phyloP scores from a whole-genome alignment of 2,329 filamentous ascomycete species.

The Colletotrichum liaoningense region DNA sequence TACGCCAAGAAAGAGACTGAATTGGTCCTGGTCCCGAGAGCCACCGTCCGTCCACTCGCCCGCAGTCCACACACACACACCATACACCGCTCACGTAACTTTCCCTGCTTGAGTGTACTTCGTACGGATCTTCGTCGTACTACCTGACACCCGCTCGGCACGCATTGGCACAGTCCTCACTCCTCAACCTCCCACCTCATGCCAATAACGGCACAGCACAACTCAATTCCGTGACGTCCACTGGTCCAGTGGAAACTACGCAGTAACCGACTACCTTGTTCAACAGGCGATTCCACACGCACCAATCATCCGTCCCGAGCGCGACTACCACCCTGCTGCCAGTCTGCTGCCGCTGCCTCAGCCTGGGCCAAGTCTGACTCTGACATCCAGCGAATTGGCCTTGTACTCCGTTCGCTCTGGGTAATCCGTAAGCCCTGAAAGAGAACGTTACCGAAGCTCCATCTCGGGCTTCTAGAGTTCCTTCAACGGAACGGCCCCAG shows the following conservation, averaged over 20 bases:
- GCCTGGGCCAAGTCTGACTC: background rate
- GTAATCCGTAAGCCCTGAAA: background rate
- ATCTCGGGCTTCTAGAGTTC: background rate
- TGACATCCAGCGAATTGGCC: slow-evolving; percentile 17
- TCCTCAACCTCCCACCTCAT: background rate
- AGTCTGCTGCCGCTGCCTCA: background rate
- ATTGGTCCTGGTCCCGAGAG: slow-evolving; percentile 1
- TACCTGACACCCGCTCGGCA: background rate
- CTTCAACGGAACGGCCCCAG: background rate
- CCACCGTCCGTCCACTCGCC: too few species aligned
- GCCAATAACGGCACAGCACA: background rate
- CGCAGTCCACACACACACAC: slow-evolving; percentile 6
- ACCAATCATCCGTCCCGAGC: slow-evolving; percentile 29
- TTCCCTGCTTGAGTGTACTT: background rate
- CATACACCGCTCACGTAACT: background rate
- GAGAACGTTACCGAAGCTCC: slow-evolving; percentile 19
- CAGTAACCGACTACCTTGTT: background rate
- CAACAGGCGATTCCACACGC: background rate
- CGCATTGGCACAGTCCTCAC: background rate
- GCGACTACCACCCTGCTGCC: slow-evolving; percentile 17
- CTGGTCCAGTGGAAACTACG: background rate
- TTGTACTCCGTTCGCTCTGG: too few species aligned
- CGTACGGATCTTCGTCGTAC: background rate
- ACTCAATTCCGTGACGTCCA: background rate
- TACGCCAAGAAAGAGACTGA: slow-evolving; percentile 1